These are phyloP conservation scores for Phallus indusiatus DNA, from an alignment of 768 basidiomycete genomes.

Conservation along the genomic window DNA sequence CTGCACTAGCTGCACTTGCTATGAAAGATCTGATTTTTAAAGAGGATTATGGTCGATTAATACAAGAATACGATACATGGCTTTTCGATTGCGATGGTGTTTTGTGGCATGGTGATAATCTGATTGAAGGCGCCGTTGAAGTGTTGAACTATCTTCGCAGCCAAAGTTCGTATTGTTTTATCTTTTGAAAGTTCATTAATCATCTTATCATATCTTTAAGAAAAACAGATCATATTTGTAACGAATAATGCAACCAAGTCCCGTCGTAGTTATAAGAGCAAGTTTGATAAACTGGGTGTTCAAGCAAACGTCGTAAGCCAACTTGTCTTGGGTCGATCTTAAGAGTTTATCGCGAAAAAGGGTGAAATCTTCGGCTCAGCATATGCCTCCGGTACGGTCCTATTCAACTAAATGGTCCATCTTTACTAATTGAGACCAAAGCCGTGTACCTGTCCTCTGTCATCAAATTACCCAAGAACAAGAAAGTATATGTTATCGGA, in stretches of 20 bases:
- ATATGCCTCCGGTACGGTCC: constrained; percentile 48
- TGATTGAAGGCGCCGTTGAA: constrained; percentile 70
- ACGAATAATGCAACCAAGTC: constrained; percentile 98
- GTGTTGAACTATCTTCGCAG: constrained; percentile 65
- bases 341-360: constrained; percentile 31
- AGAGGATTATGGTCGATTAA: constrained; percentile 27
- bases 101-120: constrained; percentile 76
- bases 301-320: constrained; percentile 66
- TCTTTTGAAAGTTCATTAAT: not conserved
- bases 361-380: constrained; percentile 97
- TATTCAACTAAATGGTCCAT: not conserved
- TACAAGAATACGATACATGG: constrained; percentile 80
- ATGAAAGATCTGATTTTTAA: constrained; percentile 4
- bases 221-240: constrained; percentile 82
- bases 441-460: constrained; percentile 80
- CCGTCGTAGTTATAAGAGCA: constrained; percentile 73
- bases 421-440: not conserved
- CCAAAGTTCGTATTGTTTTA: constrained; percentile 42
- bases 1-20: not conserved
- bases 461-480: constrained; percentile 78
- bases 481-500: constrained; percentile 94
- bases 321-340: not conserved
- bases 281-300: constrained; percentile 86
- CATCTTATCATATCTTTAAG: constrained; percentile 28
- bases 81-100: constrained; percentile 97